Evolutionary conservation across 164 flowering plant species (phyloP).

Genomic region (Dillenia suffruticosa): DNA sequence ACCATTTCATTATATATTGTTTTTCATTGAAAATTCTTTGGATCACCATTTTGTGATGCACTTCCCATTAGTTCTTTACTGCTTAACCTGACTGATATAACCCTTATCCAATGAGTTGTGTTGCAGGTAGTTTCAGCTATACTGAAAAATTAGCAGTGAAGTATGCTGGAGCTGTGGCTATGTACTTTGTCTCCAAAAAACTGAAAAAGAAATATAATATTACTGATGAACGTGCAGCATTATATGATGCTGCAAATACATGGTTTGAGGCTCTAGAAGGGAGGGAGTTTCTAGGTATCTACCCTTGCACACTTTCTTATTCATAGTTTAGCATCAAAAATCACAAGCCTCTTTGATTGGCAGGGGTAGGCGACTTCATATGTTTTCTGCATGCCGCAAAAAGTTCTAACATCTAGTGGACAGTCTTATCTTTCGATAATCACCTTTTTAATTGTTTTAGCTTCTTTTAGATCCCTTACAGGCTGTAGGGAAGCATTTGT

Average conservation of each 20-base stretch:
- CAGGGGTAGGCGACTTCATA: no score
- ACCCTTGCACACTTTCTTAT: background rate
- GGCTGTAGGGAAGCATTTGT: no score
- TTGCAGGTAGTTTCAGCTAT: conserved; percentile 65
- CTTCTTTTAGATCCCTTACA: no score
- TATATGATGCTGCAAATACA: conserved; percentile 70
- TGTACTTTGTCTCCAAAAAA: conserved; percentile 80
- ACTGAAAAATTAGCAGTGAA: conserved; percentile 53
- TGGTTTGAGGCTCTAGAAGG: conserved; percentile 76
- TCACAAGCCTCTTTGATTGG: background rate
- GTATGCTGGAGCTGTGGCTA: conserved; percentile 76
- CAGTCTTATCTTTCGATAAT: no score
- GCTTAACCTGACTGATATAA: no score
- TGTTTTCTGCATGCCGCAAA: no score
- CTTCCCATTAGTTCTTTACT: no score
- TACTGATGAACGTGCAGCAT: conserved; percentile 64
- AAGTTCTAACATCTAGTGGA: no score
- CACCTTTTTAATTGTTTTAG: no score
- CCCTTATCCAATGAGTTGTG: no score
- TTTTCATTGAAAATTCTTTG: no score
- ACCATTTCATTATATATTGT: background rate
- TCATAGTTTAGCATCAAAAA: background rate
- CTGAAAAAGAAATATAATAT: conserved; percentile 68
- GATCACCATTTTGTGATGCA: no score
- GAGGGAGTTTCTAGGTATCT: conserved; percentile 58